Evolutionary conservation across 108 stramenopile genomes (phyloP).

Genomic region (Poteriospumella lacustris): DNA sequence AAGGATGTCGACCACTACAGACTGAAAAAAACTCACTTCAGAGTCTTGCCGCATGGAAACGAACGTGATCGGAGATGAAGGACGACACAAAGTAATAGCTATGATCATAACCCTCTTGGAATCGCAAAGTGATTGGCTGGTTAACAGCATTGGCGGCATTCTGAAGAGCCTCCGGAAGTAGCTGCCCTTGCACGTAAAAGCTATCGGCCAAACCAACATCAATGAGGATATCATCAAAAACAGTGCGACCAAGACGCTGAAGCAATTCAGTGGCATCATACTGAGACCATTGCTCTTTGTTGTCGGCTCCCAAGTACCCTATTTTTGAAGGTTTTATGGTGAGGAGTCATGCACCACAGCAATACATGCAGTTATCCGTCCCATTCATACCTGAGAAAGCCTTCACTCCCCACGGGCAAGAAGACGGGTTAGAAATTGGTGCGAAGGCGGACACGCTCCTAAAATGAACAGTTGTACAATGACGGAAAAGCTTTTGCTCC

Average conservation of each 20-base stretch:
- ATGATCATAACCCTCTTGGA: conserved; percentile 81
- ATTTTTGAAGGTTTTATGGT: background rate
- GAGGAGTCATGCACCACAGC: background rate
- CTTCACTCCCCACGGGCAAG: conserved; percentile 91
- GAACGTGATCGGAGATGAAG: conserved; percentile 76
- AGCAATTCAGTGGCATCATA: conserved; percentile 83
- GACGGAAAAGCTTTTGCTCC: too few species aligned
- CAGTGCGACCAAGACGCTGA: conserved; percentile 35
- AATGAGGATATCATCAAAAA: conserved; percentile 68
- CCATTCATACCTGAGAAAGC: conserved; percentile 89
- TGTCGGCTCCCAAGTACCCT: conserved; percentile 48
- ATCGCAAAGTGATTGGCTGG: background rate
- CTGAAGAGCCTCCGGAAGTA: background rate
- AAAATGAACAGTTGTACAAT: too few species aligned
- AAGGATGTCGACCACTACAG: too few species aligned
- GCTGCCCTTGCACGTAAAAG: background rate
- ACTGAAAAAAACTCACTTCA: too few species aligned
- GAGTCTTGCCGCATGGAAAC: conserved; percentile 71
- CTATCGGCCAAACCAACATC: conserved; percentile 36
- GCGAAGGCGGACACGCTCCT: conserved; percentile 80
- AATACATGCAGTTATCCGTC: conserved; percentile 46
- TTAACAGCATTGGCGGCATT: background rate
- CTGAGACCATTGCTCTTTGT: conserved; percentile 40
- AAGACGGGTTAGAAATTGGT: conserved; percentile 87
- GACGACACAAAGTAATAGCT: conserved; percentile 81